Evolutionary conservation across 805 yeast genomes (phyloP).

Genomic region (Ogataea trehalophila): DNA sequence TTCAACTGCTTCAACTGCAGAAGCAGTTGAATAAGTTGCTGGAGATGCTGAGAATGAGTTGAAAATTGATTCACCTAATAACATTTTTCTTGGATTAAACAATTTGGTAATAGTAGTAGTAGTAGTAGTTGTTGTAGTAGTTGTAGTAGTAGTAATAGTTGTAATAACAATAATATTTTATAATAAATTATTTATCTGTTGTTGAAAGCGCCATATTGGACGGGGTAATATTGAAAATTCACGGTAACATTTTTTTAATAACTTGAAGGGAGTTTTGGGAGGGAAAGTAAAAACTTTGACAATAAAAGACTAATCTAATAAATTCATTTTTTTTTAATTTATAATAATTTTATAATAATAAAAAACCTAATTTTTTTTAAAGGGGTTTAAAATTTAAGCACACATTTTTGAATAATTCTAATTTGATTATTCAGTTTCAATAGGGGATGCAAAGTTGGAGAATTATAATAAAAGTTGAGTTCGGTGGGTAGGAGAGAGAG

Average conservation of each 20-base stretch:
- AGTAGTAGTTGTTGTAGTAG: constrained; percentile 1
- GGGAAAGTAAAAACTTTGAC: constrained; percentile 6
- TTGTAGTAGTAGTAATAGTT: too few relatives aligned
- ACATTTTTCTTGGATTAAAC: constrained; percentile 13
- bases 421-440: neutral
- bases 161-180: neutral
- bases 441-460: neutral
- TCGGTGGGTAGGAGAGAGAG: too few relatives aligned
- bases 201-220: constrained; percentile 24
- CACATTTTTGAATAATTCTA: constrained; percentile 15
- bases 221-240: constrained; percentile 14
- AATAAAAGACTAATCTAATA: constrained; percentile 9
- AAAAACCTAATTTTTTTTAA: constrained; percentile 1
- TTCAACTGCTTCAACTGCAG: neutral
- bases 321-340: constrained; percentile 18
- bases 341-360: constrained; percentile 13
- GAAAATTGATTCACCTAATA: constrained; percentile 32
- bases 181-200: neutral
- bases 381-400: constrained; percentile 18
- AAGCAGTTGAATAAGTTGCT: neutral
- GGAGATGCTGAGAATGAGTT: constrained; percentile 18
- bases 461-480: neutral
- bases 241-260: constrained; percentile 19
- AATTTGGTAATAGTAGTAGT: constrained; percentile 5
- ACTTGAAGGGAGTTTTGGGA: constrained; percentile 9